Conservation (phyloP, 345 rosid genomes). For the Moricandia moricandioides region DNA sequence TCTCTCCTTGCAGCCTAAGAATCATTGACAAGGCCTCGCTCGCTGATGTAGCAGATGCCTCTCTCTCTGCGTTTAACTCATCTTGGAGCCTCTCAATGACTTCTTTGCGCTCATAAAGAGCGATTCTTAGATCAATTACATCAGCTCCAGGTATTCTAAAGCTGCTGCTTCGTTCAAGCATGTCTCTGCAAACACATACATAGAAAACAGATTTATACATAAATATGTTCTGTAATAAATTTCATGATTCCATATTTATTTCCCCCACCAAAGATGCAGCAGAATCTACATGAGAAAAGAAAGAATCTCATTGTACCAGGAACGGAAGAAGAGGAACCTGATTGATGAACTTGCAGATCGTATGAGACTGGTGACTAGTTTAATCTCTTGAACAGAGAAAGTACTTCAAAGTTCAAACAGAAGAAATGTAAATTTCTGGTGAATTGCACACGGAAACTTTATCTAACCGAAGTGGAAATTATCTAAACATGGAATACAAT, state of each 20-base stretch:
- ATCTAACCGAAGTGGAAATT: neutral
- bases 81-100: conserved; percentile 62
- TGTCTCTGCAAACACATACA: conserved; percentile 28
- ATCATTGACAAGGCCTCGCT: conserved; percentile 89
- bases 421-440: neutral
- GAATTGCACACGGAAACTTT: neutral
- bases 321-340: neutral
- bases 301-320: conserved; percentile 1
- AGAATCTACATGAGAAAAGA: conserved; percentile 8
- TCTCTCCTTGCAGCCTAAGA: conserved; percentile 83
- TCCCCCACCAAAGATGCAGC: neutral
- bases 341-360: conserved; percentile 1
- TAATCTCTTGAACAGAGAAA: conserved; percentile 1
- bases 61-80: conserved; percentile 76
- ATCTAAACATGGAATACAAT: conserved; percentile 17
- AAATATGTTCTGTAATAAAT: conserved; percentile 5
- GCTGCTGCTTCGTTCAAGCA: conserved; percentile 47
- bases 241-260: neutral
- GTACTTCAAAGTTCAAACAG: neutral
- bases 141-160: conserved; percentile 41
- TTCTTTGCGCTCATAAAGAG: conserved; percentile 62
- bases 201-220: neutral
- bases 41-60: conserved; percentile 67
- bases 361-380: neutral
- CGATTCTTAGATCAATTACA: conserved; percentile 42